Evolutionary conservation across 2,329 filamentous ascomycete species (phyloP), one percentile per base, ranked within the genome.

Genomic region (Aureobasidium mangrovei): DNA sequence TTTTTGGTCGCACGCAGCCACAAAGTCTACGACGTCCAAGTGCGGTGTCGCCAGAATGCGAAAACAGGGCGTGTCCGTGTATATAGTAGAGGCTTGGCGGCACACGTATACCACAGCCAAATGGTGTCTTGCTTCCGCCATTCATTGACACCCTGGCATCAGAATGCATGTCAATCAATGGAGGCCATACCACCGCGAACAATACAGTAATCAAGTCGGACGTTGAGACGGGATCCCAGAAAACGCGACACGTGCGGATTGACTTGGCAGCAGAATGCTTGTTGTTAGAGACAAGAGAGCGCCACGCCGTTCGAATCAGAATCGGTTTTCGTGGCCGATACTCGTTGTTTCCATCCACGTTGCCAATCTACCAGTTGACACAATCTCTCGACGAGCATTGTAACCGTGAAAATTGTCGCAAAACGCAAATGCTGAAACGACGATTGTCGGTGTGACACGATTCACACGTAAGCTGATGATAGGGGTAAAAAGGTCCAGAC

Each of bases 251-350:
- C 36, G 26, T 31, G 46, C 46, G 35, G 32, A 39, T 7, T 32
- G 8, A 40, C 46, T 49, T 49, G 46, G 46, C 46, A 49, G 46
- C 46, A 29, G 45, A 27, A 46, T 40, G 31, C 27, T 49, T 38
- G 32, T 27, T 28, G 32, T 12, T 29, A 26, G 38, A 35, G 40
- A 49, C 35, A 27, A 28, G 32, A 49, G 31, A 12, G 35, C 39
- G 26, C 12, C 35, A 40, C 31, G 45, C 28, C 33, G 45, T 47
- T 47, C 31, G 43, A 7, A 45, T 31, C 8, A n/a, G 35, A 26
- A 31, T 31, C 35, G 24, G 4, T 32, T 36, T 12, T 39, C 31
- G n/a, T 49, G 46, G 46, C 46, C 31, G 28, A 39, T 40, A 36
- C 46, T 49, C 40, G 35, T 49, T 49, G 35, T 7, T 39, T 40